Evolutionary conservation across 495 filamentous ascomycete species (phyloP), one percentile per base, ranked within the genome.

Genomic region (Hypoxylon rickii): DNA sequence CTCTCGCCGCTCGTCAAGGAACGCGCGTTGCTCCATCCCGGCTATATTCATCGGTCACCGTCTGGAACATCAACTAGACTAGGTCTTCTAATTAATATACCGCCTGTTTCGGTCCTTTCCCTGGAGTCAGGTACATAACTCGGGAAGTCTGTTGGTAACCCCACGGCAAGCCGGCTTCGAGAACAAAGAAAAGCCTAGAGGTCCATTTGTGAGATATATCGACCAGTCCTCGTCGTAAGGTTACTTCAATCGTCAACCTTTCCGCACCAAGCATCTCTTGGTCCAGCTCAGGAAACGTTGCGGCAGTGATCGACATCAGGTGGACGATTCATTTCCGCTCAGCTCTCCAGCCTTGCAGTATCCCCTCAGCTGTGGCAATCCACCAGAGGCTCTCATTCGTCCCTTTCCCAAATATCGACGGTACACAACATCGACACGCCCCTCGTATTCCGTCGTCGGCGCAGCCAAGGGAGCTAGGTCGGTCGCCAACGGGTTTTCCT

Each of bases 81-180:
- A 49, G 53, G 51, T 44, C 44, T 53, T 47, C 44, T 51, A 54
- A 63, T 66, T 58, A 68, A 68, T 66, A 63, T 63, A 61, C 43
- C 37, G n/a, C 12, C 26, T 45, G 50, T 38, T 29, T 58, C 61
- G 61, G 50, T 55, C 55, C 55, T 58, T 47, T 47, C 37, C 13
- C 29, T 48, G 51, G 44, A 55, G 39, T 55, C 44, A 52, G 37
- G 55, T 59, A 29, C 55, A 43, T 54, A 41, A 40, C 17, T 50
- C 59, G 61, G 55, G 55, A 64, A 55, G 55, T 64, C 40, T 44
- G 47, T 55, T 55, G 20, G 50, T 19, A 18, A 55, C 40, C 48
- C 53, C 33, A 50, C 39, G 26, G 13, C 18, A 31, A 51, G 24
- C 44, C 58, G 49, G 51, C 47, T 56, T 46, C 54, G 55, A 60